phyloP scores from a whole-genome alignment of 2,329 filamentous ascomycete genomes.

The Colletotrichum sp. region DNA sequence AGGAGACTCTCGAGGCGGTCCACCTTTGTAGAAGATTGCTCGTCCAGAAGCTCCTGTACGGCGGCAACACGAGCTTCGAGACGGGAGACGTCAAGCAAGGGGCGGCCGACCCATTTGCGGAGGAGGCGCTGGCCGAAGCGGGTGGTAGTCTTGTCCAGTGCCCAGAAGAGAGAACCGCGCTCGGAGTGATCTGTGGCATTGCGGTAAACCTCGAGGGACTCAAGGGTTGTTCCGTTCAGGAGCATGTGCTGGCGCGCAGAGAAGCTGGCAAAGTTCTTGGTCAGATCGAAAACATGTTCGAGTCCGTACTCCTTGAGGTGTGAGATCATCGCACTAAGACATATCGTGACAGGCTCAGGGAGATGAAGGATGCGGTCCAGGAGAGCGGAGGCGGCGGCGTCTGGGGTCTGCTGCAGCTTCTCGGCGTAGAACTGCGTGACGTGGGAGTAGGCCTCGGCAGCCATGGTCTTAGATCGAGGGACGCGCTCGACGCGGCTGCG shows the following conservation, averaged over 20 bases:
- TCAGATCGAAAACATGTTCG: conserved; percentile 94
- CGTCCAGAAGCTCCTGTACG: conserved; percentile 82
- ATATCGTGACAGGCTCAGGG: conserved; percentile 86
- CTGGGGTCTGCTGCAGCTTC: conserved; percentile 68
- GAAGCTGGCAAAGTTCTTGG: conserved; percentile 97
- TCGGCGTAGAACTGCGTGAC: conserved; percentile 92
- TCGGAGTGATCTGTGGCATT: conserved; percentile 88
- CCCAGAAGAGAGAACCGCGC: conserved; percentile 94
- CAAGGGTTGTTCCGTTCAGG: conserved; percentile 91
- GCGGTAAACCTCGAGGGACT: conserved; percentile 92
- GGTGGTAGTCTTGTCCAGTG: conserved; percentile 89
- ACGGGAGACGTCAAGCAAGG: conserved; percentile 75
- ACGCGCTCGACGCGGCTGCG: conserved; percentile 84
- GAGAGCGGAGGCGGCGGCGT: conserved; percentile 58
- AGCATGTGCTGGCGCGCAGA: conserved; percentile 95
- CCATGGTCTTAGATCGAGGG: conserved; percentile 78
- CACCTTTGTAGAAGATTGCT: conserved; percentile 68
- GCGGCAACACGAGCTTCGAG: conserved; percentile 83
- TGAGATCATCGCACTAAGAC: conserved; percentile 94
- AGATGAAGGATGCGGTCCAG: conserved; percentile 87
- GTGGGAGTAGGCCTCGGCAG: conserved; percentile 84
- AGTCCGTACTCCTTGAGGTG: conserved; percentile 92
- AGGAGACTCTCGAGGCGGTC: conserved; percentile 79
- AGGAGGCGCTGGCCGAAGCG: conserved; percentile 87
- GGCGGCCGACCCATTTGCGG: conserved; percentile 93